Evolutionary conservation across 257 asterid species (phyloP).

Genomic region (Penstemon barbatus): DNA sequence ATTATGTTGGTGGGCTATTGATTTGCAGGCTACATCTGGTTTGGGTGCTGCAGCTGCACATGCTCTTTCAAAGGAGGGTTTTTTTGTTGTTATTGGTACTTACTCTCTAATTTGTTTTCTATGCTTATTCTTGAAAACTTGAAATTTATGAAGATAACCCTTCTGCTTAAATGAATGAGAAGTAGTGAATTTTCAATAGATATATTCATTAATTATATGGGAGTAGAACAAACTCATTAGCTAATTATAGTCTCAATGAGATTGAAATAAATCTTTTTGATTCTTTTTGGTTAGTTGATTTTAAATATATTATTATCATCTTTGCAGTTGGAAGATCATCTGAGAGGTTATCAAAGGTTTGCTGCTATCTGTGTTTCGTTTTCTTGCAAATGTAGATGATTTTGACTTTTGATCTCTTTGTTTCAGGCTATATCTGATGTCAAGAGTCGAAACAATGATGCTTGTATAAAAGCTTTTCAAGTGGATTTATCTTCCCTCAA

Average conservation of each 20-base stretch:
- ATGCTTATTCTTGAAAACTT: background rate
- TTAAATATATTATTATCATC: conserved; percentile 10
- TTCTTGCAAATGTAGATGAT: background rate
- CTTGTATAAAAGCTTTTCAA: conserved; percentile 66
- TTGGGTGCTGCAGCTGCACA: conserved; percentile 83
- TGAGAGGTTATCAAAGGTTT: conserved; percentile 59
- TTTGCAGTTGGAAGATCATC: conserved; percentile 85
- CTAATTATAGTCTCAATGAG: too few species aligned
- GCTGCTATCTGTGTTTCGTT: background rate
- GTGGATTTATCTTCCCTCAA: conserved; percentile 63
- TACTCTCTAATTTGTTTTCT: conserved; percentile 7
- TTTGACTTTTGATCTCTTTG: conserved; percentile 21
- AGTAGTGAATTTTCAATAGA: background rate
- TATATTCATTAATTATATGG: too few species aligned
- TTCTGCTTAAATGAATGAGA: background rate
- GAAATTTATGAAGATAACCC: background rate
- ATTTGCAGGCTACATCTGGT: conserved; percentile 84
- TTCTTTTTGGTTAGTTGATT: conserved; percentile 20
- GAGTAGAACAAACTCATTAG: too few species aligned
- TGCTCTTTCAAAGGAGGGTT: conserved; percentile 79
- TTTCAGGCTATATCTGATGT: conserved; percentile 54
- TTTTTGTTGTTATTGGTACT: conserved; percentile 75
- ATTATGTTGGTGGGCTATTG: conserved; percentile 17
- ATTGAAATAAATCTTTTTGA: background rate
- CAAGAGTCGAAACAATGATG: conserved; percentile 49